These are phyloP conservation scores for Pichia sp. DNA, from an alignment of 1,139 yeast species.

Conservation along the genomic window DNA sequence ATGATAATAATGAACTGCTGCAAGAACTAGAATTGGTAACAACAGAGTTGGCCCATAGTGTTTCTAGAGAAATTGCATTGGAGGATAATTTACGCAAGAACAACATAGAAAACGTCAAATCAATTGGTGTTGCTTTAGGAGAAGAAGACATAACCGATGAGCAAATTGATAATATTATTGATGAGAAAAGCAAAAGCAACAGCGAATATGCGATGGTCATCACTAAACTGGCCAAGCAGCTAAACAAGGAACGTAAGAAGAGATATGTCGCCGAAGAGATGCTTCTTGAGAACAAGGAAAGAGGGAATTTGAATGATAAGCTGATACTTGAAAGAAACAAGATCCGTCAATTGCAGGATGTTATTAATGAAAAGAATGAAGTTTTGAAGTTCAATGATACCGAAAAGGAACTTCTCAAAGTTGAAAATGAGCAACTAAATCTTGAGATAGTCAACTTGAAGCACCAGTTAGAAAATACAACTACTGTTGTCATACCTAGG, in stretches of 20 bases:
- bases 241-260: constrained; percentile 56
- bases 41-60: constrained; percentile 62
- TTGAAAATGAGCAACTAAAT: constrained; percentile 38
- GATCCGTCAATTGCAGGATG: constrained; percentile 34
- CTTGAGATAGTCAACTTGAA: too few species aligned
- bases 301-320: constrained; percentile 31
- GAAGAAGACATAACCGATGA: too few species aligned
- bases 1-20: constrained; percentile 48
- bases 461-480: too few species aligned
- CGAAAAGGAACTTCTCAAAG: constrained; percentile 19
- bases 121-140: constrained; percentile 18
- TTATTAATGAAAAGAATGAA: constrained; percentile 15
- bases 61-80: constrained; percentile 53
- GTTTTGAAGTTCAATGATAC: constrained; percentile 22
- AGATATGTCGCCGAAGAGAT: constrained; percentile 60
- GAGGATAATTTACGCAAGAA: constrained; percentile 34
- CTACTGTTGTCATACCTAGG: too few species aligned
- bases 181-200: background rate
- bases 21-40: constrained; percentile 62
- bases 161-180: too few species aligned
- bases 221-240: constrained; percentile 44
- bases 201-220: constrained; percentile 35
- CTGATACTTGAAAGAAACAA: constrained; percentile 32
- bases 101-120: background rate
- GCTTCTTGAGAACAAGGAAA: constrained; percentile 13